Conservation (phyloP, 441 rosid species). For the Brassica hybrid region DNA sequence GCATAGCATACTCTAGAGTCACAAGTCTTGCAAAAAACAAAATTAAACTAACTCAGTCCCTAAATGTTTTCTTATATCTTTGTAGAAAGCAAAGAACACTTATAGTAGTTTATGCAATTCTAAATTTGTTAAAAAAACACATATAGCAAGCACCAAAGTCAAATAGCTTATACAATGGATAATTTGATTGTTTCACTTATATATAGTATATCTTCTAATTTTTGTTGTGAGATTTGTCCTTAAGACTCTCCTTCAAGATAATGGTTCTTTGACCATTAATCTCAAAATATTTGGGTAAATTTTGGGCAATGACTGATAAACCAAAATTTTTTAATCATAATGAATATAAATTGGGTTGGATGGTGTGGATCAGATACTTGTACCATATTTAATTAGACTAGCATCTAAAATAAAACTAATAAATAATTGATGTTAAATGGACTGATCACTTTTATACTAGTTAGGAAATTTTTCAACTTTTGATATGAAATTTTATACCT, state of each 20-base stretch:
- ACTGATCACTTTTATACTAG: neutral
- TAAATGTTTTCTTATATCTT: too few species aligned
- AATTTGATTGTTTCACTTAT: too few species aligned
- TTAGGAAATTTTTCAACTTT: neutral
- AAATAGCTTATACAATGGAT: too few species aligned
- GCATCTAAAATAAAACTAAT: neutral
- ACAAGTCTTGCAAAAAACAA: too few species aligned
- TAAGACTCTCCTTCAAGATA: neutral
- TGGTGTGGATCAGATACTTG: neutral
- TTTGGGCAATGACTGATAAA: neutral
- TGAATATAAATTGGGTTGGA: neutral
- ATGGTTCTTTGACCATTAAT: neutral
- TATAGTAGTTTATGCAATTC: too few species aligned
- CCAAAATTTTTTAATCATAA: neutral
- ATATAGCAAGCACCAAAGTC: too few species aligned
- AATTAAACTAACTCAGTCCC: too few species aligned
- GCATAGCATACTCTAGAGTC: too few species aligned
- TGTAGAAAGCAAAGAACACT: too few species aligned
- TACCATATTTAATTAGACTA: neutral
- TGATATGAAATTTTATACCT: neutral
- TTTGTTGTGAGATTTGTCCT: neutral
- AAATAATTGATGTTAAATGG: neutral
- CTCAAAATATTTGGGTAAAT: neutral
- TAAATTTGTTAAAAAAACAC: too few species aligned
- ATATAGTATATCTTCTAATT: neutral